Evolutionary conservation across 768 basidiomycete species (phyloP).

Genomic region (Pilatotrama ljubarskyi): DNA sequence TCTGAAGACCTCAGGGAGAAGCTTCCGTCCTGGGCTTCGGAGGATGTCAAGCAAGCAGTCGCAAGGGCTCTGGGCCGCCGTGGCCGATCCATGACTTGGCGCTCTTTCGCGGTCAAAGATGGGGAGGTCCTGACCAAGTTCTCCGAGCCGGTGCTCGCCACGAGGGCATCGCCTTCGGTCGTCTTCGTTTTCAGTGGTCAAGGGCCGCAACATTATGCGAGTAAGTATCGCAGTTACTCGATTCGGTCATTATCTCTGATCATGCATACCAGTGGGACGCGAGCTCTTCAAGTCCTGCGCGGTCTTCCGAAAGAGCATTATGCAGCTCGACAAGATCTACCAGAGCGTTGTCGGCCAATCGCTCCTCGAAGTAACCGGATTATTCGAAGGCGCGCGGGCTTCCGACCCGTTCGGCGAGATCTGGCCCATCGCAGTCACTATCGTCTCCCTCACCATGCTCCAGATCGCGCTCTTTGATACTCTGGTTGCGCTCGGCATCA

Average conservation of each 20-base stretch:
- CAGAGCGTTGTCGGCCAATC: conserved; percentile 35
- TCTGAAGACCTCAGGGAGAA: not conserved
- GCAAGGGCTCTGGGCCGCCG: conserved; percentile 8
- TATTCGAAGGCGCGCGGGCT: conserved; percentile 35
- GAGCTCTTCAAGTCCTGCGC: conserved; percentile 37
- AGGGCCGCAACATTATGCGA: conserved; percentile 40
- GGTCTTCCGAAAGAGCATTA: conserved; percentile 41
- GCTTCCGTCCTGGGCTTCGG: not conserved
- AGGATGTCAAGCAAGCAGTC: not conserved
- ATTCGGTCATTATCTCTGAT: not conserved
- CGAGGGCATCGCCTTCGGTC: conserved; percentile 26
- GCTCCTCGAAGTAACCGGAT: conserved; percentile 36
- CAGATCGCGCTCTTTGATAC: conserved; percentile 50
- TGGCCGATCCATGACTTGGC: conserved; percentile 16
- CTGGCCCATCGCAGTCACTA: conserved; percentile 39
- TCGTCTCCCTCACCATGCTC: conserved; percentile 45
- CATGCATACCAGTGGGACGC: conserved; percentile 36
- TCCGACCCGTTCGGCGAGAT: conserved; percentile 18
- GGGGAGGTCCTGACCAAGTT: not conserved
- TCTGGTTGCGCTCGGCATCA: conserved; percentile 36
- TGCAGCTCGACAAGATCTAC: conserved; percentile 40
- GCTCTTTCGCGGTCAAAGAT: not conserved
- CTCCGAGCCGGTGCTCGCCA: not conserved
- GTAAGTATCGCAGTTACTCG: conserved; percentile 28
- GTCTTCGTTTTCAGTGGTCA: conserved; percentile 44